Conservation (phyloP, 1,284 basidiomycete genomes). For the Phellopilus nigrolimitatus region DNA sequence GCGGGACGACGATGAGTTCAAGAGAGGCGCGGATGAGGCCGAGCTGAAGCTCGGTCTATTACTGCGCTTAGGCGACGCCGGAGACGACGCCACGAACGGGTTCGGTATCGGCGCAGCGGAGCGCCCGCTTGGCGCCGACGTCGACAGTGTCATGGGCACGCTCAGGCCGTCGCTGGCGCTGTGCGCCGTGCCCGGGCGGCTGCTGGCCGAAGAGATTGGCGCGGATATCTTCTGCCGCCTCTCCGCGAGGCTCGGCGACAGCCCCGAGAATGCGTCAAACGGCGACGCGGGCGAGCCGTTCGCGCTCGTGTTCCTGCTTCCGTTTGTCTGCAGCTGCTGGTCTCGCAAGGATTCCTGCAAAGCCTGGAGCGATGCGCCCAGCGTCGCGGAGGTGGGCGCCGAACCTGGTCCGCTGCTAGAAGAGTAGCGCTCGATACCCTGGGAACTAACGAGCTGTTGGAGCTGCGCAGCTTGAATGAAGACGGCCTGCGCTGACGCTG, state of each 20-base stretch:
- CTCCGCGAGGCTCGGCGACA: slow-evolving; percentile 6
- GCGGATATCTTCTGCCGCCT: slow-evolving; percentile 9
- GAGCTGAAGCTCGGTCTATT: not conserved
- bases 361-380: not conserved
- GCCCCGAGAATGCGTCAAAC: not conserved
- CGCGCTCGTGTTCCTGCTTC: not conserved
- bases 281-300: slow-evolving; percentile 5
- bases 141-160: not conserved
- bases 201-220: slow-evolving; percentile 7
- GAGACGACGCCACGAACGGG: not conserved
- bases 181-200: too few relatives aligned
- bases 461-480: slow-evolving; percentile 12
- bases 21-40: not conserved
- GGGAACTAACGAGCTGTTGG: slow-evolving; percentile 10
- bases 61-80: not conserved
- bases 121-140: too few relatives aligned
- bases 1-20: not conserved
- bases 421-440: slow-evolving; percentile 1
- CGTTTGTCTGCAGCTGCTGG: not conserved
- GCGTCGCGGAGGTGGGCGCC: too few relatives aligned
- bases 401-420: too few relatives aligned
- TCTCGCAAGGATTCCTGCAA: not conserved
- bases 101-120: too few relatives aligned
- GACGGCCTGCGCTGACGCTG: slow-evolving; percentile 4
- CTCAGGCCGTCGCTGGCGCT: not conserved